Conservation (phyloP, 768 basidiomycete genomes). For the Lactarius pseudohatsudake region DNA sequence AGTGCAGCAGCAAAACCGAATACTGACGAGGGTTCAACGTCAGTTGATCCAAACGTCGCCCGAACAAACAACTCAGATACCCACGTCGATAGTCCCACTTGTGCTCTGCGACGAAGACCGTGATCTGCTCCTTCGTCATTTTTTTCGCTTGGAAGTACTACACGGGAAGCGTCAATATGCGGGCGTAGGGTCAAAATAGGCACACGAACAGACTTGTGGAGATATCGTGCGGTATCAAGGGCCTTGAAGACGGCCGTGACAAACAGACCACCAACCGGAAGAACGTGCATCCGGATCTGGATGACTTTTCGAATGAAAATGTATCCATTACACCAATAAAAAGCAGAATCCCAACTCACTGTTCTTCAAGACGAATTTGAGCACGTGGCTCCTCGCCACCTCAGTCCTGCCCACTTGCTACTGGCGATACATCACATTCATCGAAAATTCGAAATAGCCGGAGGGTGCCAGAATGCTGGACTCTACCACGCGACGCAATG, state of each 20-base stretch:
- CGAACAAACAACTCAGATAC: conserved; percentile 25
- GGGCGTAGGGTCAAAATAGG: background rate
- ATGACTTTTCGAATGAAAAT: conserved; percentile 43
- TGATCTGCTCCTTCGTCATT: conserved; percentile 68
- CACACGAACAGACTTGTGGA: conserved; percentile 62
- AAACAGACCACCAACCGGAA: conserved; percentile 63
- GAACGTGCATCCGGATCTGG: conserved; percentile 58
- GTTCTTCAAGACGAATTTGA: conserved; percentile 46
- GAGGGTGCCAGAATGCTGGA: conserved; percentile 76
- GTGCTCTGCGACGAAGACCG: conserved; percentile 81
- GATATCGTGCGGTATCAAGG: conserved; percentile 60
- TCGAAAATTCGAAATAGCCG: conserved; percentile 39
- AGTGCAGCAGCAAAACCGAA: conserved; percentile 87
- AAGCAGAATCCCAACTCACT: conserved; percentile 37
- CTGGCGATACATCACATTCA: conserved; percentile 70
- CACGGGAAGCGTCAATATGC: background rate
- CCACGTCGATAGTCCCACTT: conserved; percentile 84
- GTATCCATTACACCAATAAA: conserved; percentile 21
- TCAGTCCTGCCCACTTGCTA: conserved; percentile 35
- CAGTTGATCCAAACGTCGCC: background rate
- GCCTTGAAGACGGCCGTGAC: conserved; percentile 65
- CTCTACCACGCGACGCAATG: conserved; percentile 75
- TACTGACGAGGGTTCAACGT: conserved; percentile 39
- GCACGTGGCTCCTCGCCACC: conserved; percentile 41
- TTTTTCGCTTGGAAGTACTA: conserved; percentile 85